Evolutionary conservation across 768 basidiomycete species (phyloP).

Genomic region (Phylloporus sp.): DNA sequence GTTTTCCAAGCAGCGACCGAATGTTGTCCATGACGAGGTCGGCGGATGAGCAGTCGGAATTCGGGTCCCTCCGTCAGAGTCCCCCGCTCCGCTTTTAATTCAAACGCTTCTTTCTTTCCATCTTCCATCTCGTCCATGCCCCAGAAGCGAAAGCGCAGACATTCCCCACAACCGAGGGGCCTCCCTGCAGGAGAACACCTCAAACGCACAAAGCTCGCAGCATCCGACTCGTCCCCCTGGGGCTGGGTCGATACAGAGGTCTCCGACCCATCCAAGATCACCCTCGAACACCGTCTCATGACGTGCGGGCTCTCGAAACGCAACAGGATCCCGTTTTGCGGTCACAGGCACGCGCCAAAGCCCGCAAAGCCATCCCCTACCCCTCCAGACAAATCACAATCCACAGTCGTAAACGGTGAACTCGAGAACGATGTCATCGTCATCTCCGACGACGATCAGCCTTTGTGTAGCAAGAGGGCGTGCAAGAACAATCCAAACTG

Average conservation of each 20-base stretch:
- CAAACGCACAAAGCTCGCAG: constrained; percentile 50
- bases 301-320: constrained; percentile 62
- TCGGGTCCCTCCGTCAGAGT: constrained; percentile 21
- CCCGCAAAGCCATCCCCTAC: constrained; percentile 15
- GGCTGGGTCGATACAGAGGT: constrained; percentile 75
- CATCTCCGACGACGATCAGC: constrained; percentile 61
- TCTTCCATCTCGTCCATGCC: constrained; percentile 38
- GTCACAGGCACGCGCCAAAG: constrained; percentile 45
- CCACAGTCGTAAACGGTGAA: constrained; percentile 35
- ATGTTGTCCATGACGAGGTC: constrained; percentile 24
- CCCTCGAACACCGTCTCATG: constrained; percentile 56
- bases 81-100: constrained; percentile 10
- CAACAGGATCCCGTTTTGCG: constrained; percentile 50
- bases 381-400: constrained; percentile 8
- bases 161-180: constrained; percentile 43
- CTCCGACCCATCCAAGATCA: constrained; percentile 51
- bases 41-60: constrained; percentile 18
- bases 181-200: constrained; percentile 58
- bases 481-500: constrained; percentile 83
- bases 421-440: constrained; percentile 60
- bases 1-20: constrained; percentile 12
- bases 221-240: constrained; percentile 54
- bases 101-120: constrained; percentile 6
- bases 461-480: constrained; percentile 49
- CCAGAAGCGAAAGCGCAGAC: constrained; percentile 54